Evolutionary conservation across 1,284 basidiomycete species (phyloP).

Genomic region (Schizophyllum amplum): DNA sequence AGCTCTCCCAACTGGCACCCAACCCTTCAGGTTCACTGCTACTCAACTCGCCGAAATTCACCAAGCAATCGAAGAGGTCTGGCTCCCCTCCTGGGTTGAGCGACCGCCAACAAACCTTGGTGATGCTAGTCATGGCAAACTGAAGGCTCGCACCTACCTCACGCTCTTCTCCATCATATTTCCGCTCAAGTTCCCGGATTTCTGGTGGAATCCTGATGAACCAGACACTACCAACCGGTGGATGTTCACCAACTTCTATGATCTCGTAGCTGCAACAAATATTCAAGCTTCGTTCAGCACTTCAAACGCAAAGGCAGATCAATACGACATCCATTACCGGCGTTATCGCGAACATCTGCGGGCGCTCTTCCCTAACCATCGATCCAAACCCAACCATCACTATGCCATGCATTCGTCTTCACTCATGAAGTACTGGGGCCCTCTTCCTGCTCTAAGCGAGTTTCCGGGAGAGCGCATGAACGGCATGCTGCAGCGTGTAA

Average conservation of each 20-base stretch:
- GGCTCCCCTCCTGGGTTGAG: constrained; percentile 5
- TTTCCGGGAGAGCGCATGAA: constrained; percentile 24
- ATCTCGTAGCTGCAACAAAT: constrained; percentile 5
- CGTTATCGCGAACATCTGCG: constrained; percentile 4
- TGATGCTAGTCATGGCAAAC: constrained; percentile 10
- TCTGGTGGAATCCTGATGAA: no score
- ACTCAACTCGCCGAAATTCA: neutral
- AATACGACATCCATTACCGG: neutral
- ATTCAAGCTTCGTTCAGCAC: constrained; percentile 5
- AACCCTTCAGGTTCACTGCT: constrained; percentile 1
- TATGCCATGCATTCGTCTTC: constrained; percentile 25
- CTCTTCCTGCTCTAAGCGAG: constrained; percentile 20
- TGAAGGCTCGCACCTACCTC: constrained; percentile 10
- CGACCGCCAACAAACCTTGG: constrained; percentile 10
- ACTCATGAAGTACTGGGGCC: constrained; percentile 25
- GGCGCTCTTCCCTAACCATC: constrained; percentile 18
- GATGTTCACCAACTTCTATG: constrained; percentile 4
- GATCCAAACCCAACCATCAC: constrained; percentile 26
- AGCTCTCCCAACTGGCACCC: neutral
- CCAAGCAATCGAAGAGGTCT: constrained; percentile 1
- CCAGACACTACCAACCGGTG: no score
- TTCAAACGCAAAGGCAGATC: neutral
- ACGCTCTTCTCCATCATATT: constrained; percentile 8
- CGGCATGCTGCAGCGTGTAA: constrained; percentile 23
- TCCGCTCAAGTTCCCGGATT: constrained; percentile 7